Conservation (phyloP, 805 yeast species). For the Pichia deserticola region DNA sequence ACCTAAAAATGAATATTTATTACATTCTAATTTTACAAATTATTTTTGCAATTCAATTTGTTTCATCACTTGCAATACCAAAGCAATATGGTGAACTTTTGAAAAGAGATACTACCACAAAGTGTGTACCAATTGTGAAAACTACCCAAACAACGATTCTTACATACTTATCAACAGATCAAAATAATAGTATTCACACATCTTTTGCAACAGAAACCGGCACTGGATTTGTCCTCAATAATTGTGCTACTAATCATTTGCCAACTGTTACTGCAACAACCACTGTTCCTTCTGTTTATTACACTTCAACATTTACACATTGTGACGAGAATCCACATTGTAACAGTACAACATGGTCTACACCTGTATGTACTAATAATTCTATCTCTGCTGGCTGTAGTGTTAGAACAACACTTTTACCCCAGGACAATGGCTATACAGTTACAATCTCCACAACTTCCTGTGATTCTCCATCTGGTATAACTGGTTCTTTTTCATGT, state of each 20-base stretch:
- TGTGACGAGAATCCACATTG: conserved; percentile 13
- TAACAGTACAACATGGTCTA: conserved; percentile 8
- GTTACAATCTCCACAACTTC: conserved; percentile 11
- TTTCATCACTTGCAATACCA: neutral
- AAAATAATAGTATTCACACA: neutral
- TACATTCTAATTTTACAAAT: neutral
- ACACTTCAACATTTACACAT: conserved; percentile 10
- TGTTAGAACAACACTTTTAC: conserved; percentile 5
- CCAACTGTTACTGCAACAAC: conserved; percentile 1
- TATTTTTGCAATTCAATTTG: neutral
- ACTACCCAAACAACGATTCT: neutral
- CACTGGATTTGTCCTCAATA: neutral
- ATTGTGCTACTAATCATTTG: neutral
- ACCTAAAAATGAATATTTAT: neutral
- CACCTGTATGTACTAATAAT: conserved; percentile 9
- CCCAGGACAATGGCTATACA: neutral
- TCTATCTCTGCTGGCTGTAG: conserved; percentile 8
- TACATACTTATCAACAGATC: neutral
- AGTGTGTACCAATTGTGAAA: conserved; percentile 1
- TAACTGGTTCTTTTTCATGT: conserved; percentile 12
- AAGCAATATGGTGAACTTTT: neutral
- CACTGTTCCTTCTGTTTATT: neutral
- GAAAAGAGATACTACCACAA: neutral
- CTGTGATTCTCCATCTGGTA: conserved; percentile 10
- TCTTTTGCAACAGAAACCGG: neutral